Percentiles rank a stretch among this genome's conserved stretches.
Evolutionary conservation across 768 basidiomycete genomes (phyloP).

Genomic region (Lentinula sp.): DNA sequence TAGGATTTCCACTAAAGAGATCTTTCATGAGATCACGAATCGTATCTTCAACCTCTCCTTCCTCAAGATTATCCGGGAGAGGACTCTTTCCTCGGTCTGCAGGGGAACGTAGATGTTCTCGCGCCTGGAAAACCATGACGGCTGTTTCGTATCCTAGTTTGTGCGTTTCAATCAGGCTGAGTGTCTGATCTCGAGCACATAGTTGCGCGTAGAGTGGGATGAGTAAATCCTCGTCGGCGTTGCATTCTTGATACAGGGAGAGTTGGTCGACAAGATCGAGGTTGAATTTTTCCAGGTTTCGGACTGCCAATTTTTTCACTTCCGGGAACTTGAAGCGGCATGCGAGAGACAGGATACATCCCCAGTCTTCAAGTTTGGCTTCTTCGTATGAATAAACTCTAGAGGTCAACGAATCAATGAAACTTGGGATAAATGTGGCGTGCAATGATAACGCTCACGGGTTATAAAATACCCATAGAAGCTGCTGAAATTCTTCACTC

Average conservation of each 20-base stretch:
- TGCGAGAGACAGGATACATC: constrained; percentile 32
- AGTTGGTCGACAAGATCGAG: constrained; percentile 50
- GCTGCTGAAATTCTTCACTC: constrained; percentile 33
- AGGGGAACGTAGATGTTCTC: constrained; percentile 25
- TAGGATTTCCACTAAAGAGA: background rate
- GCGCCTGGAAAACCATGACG: constrained; percentile 26
- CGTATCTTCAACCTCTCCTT: constrained; percentile 5
- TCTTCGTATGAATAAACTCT: constrained; percentile 24
- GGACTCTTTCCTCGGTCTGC: constrained; percentile 9
- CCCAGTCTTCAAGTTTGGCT: constrained; percentile 34
- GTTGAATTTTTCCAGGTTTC: constrained; percentile 19
- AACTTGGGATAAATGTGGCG: background rate
- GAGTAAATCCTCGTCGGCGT: constrained; percentile 30
- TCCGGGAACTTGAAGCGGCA: constrained; percentile 33
- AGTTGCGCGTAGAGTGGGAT: constrained; percentile 36
- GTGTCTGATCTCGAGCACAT: constrained; percentile 29
- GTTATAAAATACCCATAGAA: constrained; percentile 47
- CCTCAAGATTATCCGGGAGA: constrained; percentile 5
- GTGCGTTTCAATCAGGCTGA: constrained; percentile 38
- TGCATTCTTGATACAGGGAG: constrained; percentile 34
- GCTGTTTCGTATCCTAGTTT: constrained; percentile 36
- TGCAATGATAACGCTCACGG: constrained; percentile 24
- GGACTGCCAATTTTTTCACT: constrained; percentile 25
- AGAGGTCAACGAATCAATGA: background rate
- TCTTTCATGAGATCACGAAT: constrained; percentile 8